Evolutionary conservation across 352 stramenopile genomes (phyloP), one percentile per base, ranked within the genome.

Genomic region (Pythium volutum): DNA sequence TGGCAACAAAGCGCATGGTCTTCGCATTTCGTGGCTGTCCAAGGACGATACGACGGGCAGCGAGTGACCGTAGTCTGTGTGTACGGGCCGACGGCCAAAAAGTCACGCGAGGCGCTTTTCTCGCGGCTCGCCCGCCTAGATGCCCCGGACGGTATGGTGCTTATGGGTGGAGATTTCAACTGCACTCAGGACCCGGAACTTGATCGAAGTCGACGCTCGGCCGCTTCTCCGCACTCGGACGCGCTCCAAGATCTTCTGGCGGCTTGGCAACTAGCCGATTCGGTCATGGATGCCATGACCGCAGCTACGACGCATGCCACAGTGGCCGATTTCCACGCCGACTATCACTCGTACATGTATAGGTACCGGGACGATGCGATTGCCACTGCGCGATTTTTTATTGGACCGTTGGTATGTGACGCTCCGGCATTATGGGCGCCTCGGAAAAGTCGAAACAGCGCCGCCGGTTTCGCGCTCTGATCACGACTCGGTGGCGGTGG

Each of bases 401-500:
- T 33, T 25, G 57, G 15, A n/a, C n/a, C n/a, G n/a, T n/a, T 64
- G 47, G 57, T 64, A 64, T 26, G 47, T 64, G 15, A 42, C 43
- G 2, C 1, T 6, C 5, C 14, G 11, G 12, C 43, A 46, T 11
- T 34, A 45, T 1, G 31, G 2, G 1, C 34, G 38, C 2, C 27
- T 55, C n/a, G 22, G 29, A 6, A 45, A 22, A 29, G 18, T 14
- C 4, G 25, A n/a, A n/a, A 45, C 38, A 20, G 25, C n/a, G 1
- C 45, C 55, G 4, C 55, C 55, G 14, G 42, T 38, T 6, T 15
- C 8, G 14, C 2, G 22, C 3, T 43, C 39, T 16, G 55, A 62
- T 26, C 55, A 62, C 26, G 55, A 62, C 16, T n/a, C 42, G 2
- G 43, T 55, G 6, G 7, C 38, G 4, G 12, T 45, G 7, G 16